Conservation (phyloP, 2,329 filamentous ascomycete species). For the Trichoderma citrinoviride region DNA sequence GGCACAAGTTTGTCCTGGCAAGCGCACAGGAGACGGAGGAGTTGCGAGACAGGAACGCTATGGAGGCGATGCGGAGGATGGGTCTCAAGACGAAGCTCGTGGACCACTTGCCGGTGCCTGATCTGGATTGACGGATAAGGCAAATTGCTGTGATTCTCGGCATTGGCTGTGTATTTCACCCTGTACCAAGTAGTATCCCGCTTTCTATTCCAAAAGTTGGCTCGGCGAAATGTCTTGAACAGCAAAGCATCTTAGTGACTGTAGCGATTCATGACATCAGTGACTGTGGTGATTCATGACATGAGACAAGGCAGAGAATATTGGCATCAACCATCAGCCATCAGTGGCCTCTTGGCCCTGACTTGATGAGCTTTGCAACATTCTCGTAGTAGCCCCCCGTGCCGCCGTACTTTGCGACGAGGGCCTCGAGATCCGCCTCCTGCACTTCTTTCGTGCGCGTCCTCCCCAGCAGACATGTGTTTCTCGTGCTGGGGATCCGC, state of each 20-base stretch:
- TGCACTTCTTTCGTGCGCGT: constrained; percentile 32
- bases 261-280: not conserved
- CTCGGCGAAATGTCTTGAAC: not conserved
- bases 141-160: not conserved
- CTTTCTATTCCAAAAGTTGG: not conserved
- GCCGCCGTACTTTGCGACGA: constrained; percentile 55
- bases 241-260: not conserved
- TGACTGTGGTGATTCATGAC: not conserved
- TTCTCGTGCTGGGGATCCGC: constrained; percentile 88
- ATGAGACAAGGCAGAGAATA: not conserved
- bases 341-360: constrained; percentile 41
- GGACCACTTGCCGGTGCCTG: constrained; percentile 73
- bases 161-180: not conserved
- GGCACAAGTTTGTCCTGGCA: constrained; percentile 71
- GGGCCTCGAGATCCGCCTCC: constrained; percentile 37
- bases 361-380: constrained; percentile 60
- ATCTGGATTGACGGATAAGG: constrained; percentile 44
- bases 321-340: not conserved
- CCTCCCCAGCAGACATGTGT: constrained; percentile 75
- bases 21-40: constrained; percentile 54
- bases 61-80: constrained; percentile 63
- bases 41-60: constrained; percentile 62
- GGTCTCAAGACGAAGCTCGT: constrained; percentile 70
- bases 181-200: not conserved
- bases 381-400: constrained; percentile 57